phyloP scores from a whole-genome alignment of 106 monocot genomes.

The Acorus gramineus region DNA sequence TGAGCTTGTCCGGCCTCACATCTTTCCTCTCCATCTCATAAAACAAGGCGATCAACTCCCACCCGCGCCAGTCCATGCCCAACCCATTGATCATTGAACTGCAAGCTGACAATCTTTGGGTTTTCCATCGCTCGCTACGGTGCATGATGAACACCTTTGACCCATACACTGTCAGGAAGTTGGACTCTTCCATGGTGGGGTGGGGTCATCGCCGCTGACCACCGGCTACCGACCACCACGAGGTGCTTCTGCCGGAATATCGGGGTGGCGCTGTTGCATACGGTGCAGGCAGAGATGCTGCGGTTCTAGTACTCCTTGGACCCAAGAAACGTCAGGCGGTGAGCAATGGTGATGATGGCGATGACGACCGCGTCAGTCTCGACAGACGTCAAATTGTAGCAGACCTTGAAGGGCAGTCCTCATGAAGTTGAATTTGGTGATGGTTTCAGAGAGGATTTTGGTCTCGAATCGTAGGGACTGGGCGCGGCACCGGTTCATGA shows the following conservation, averaged over 20 bases:
- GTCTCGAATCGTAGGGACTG: slow-evolving; percentile 64
- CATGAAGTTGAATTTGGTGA: slow-evolving; percentile 55
- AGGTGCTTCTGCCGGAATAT: slow-evolving; percentile 74
- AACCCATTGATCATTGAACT: no score
- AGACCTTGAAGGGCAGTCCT: slow-evolving; percentile 43
- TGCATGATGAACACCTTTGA: slow-evolving; percentile 81
- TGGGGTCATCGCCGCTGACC: slow-evolving; percentile 6
- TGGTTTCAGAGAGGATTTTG: slow-evolving; percentile 69
- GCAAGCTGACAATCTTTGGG: slow-evolving; percentile 47
- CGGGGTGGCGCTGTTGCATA: slow-evolving; percentile 90
- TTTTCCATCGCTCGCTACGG: slow-evolving; percentile 64
- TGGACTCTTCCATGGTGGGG: slow-evolving; percentile 93
- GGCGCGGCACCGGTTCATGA: slow-evolving; percentile 65
- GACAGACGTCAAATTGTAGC: slow-evolving; percentile 40
- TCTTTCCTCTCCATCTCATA: no score
- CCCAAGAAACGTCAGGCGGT: slow-evolving; percentile 62
- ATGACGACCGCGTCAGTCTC: slow-evolving; percentile 65
- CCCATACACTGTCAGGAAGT: slow-evolving; percentile 88
- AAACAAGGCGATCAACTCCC: no score
- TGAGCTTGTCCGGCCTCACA: no score
- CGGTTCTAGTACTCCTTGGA: slow-evolving; percentile 65
- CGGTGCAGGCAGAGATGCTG: slow-evolving; percentile 89
- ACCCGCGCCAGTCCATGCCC: no score
- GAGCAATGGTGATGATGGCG: slow-evolving; percentile 83
- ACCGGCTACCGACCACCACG: slow-evolving; percentile 62